These are phyloP conservation scores for Bonia amplexicaulis DNA, from an alignment of 176 grass and related monocot genomes.

Conservation along the genomic window DNA sequence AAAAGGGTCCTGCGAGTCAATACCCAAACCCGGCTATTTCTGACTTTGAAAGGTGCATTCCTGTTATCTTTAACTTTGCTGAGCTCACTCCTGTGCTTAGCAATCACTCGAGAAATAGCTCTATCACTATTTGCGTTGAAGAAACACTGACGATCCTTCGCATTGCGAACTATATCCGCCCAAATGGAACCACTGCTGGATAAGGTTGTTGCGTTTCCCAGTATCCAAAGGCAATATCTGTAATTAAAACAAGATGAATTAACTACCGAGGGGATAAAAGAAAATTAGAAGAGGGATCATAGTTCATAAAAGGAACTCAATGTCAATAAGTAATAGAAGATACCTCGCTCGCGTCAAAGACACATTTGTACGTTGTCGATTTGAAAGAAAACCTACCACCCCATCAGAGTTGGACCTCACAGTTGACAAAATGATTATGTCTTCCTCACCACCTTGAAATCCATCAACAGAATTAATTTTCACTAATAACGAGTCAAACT, in stretches of 20 bases:
- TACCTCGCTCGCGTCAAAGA: constrained; percentile 66
- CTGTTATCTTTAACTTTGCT: constrained; percentile 20
- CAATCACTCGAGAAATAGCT: constrained; percentile 25
- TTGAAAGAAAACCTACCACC: constrained; percentile 56
- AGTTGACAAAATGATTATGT: constrained; percentile 67
- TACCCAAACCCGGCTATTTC: constrained; percentile 26
- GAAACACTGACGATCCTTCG: constrained; percentile 44
- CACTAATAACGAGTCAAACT: constrained; percentile 22
- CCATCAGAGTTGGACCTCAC: constrained; percentile 56
- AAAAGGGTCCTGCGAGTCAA: constrained; percentile 3
- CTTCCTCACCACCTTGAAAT: constrained; percentile 75
- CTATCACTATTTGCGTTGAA: constrained; percentile 48
- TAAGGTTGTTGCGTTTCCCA: constrained; percentile 50
- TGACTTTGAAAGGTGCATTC: constrained; percentile 5
- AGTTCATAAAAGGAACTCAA: not conserved
- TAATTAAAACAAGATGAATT: constrained; percentile 6
- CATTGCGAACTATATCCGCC: constrained; percentile 38
- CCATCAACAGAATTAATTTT: constrained; percentile 71
- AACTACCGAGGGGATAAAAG: not conserved
- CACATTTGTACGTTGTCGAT: constrained; percentile 57
- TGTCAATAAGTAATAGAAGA: not conserved
- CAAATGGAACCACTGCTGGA: constrained; percentile 38
- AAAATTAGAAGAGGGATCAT: not conserved
- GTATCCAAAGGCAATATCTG: constrained; percentile 62
- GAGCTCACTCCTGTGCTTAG: constrained; percentile 12